Evolutionary conservation across 129 eudicot species (phyloP), one percentile per base, ranked within the genome.

Genomic region (Ambrosia artemisiifolia): DNA sequence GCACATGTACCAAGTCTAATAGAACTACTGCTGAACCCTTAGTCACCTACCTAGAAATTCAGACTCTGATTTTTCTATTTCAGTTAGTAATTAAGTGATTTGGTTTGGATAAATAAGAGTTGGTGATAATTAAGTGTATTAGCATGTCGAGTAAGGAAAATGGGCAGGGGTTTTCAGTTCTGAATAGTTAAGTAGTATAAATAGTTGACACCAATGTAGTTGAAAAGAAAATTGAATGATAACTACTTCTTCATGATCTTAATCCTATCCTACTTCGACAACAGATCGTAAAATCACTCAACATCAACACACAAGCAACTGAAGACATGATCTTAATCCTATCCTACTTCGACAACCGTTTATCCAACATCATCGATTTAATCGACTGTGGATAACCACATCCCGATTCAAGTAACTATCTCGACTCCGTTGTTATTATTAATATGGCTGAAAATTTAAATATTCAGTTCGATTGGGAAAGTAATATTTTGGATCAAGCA

Each of bases 251-350:
- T 24, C 28, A 24, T 24, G 28, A 24, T 24, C 28, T 24, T 24
- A 24, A 24, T 24, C 28, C 28, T 24, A 24, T 24, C 28, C 28
- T 24, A 24, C 28, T 24, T 24, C 28, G 28, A 24, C 96, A 92
- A 30, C 91, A 85, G 36, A 92, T 92, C 79, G 96, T 92, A 1
- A 85, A 89, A 76, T 76, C 85, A 38, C 88, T 92, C n/a, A 81
- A 85, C 79, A 69, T 85, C 20, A 83, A 88, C 11, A 83, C 78
- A 16, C 80, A 87, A 50, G 88, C 83, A 11, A 75, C 94, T 4
- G 95, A 89, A 24, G 98, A 92, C 33, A 92, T 92, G 98, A 53
- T 92, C 28, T 9, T 82, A 34, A 89, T 92, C 34, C 75, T 92
- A 53, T 89, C 96, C 1, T 70, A 83, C 68, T 89, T 89, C 67